Evolutionary conservation across 2,329 filamentous ascomycete species (phyloP).

Genomic region (Arthroderma sp.): DNA sequence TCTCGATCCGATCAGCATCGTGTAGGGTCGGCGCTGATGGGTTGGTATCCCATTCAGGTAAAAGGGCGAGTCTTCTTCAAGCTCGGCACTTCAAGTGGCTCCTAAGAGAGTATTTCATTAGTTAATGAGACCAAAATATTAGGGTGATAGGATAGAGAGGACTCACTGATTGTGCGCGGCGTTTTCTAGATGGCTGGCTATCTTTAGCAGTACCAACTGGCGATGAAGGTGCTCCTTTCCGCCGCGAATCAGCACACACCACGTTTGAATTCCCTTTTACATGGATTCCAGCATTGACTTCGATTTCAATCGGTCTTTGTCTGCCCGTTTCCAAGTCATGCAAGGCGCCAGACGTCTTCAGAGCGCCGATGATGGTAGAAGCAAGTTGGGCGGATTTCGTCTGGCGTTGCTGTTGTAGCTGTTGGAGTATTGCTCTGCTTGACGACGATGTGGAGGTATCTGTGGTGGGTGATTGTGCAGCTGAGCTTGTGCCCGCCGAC

Average conservation of each 20-base stretch:
- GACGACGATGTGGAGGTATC: neutral
- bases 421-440: constrained; percentile 4
- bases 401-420: constrained; percentile 14
- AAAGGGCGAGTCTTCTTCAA: neutral
- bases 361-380: constrained; percentile 14
- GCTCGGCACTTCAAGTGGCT: neutral
- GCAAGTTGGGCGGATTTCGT: constrained; percentile 17
- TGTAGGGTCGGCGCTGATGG: too few relatives aligned
- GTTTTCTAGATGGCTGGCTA: neutral
- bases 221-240: neutral
- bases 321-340: constrained; percentile 8
- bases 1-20: too few relatives aligned
- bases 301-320: constrained; percentile 14
- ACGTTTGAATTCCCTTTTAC: constrained; percentile 18
- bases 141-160: neutral
- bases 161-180: constrained; percentile 10
- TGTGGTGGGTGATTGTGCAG: constrained; percentile 2
- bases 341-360: constrained; percentile 12
- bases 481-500: neutral
- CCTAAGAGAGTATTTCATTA: neutral
- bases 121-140: neutral
- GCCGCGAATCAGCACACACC: constrained; percentile 13
- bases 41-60: neutral
- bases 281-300: constrained; percentile 19
- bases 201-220: neutral